Evolutionary conservation across 2,329 filamentous ascomycete genomes (phyloP).

Genomic region (Fusarium sp.): DNA sequence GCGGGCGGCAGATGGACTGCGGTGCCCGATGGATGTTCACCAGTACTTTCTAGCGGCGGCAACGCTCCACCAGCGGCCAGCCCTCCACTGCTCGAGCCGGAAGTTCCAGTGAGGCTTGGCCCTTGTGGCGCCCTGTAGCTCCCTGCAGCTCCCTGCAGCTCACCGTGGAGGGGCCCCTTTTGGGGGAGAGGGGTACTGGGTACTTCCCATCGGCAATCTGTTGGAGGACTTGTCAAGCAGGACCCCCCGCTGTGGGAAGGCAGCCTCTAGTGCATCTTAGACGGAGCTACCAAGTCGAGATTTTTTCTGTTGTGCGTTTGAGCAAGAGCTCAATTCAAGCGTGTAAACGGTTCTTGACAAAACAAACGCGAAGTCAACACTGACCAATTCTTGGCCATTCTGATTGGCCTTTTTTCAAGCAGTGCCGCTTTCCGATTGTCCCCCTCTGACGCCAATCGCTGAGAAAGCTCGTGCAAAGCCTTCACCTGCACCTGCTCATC

Average conservation of each 20-base stretch:
- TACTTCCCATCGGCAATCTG: background rate
- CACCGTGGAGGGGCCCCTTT: constrained; percentile 3
- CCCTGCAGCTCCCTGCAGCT: background rate
- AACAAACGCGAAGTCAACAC: constrained; percentile 12
- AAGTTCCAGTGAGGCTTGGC: constrained; percentile 1
- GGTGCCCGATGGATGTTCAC: constrained; percentile 24
- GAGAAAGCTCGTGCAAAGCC: background rate
- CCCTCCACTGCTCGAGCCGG: background rate
- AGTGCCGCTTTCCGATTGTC: background rate
- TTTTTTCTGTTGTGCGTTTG: constrained; percentile 24
- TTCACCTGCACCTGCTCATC: constrained; percentile 3
- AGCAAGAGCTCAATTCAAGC: constrained; percentile 15
- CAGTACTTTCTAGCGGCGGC: constrained; percentile 29
- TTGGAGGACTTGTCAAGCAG: background rate
- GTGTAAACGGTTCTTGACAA: constrained; percentile 11
- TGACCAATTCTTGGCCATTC: background rate
- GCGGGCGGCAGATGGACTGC: constrained; percentile 12
- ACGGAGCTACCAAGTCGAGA: constrained; percentile 28
- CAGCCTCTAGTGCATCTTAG: constrained; percentile 20
- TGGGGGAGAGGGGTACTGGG: constrained; percentile 12
- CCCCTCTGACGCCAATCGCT: constrained; percentile 1
- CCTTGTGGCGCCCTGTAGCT: constrained; percentile 9
- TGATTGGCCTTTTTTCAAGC: background rate
- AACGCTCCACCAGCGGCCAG: constrained; percentile 3
- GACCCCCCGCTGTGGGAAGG: constrained; percentile 17